A percentile compares a stretch with the other conserved stretches of the same genome.
Conservation (phyloP, 352 stramenopile genomes). For the Globisporangium emineosum region DNA sequence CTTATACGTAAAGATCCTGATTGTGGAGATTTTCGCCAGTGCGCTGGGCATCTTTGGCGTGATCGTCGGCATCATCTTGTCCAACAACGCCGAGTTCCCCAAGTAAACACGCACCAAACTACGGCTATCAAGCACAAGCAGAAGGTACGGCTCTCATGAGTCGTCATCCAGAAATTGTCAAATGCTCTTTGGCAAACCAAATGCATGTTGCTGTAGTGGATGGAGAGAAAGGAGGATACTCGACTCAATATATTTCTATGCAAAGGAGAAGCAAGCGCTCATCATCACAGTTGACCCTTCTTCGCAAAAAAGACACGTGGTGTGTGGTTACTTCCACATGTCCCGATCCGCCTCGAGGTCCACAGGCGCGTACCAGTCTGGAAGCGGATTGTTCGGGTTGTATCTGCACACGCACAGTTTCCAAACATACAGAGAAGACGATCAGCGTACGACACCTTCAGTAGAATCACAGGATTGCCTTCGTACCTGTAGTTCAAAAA, state of each 20-base stretch:
- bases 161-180: background rate
- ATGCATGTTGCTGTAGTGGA: background rate
- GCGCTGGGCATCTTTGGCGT: constrained; percentile 99
- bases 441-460: background rate
- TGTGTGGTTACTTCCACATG: constrained; percentile 69
- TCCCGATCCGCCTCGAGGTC: constrained; percentile 73
- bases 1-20: constrained; percentile 99
- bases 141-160: background rate
- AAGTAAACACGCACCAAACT: constrained; percentile 43
- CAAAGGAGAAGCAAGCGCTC: background rate
- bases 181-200: background rate
- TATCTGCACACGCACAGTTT: constrained; percentile 36
- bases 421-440: background rate
- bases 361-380: constrained; percentile 83
- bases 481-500: constrained; percentile 75
- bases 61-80: constrained; percentile 98
- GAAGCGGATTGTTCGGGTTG: constrained; percentile 68
- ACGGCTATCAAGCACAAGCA: background rate
- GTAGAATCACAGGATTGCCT: background rate
- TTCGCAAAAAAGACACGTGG: background rate
- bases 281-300: background rate
- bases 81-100: constrained; percentile 94
- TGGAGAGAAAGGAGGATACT: background rate
- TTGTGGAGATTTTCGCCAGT: constrained; percentile 99
- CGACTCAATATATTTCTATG: constrained; percentile 16